These are phyloP conservation scores for Eutrema salsugineum DNA, from an alignment of 441 rosid genomes.

Conservation along the genomic window DNA sequence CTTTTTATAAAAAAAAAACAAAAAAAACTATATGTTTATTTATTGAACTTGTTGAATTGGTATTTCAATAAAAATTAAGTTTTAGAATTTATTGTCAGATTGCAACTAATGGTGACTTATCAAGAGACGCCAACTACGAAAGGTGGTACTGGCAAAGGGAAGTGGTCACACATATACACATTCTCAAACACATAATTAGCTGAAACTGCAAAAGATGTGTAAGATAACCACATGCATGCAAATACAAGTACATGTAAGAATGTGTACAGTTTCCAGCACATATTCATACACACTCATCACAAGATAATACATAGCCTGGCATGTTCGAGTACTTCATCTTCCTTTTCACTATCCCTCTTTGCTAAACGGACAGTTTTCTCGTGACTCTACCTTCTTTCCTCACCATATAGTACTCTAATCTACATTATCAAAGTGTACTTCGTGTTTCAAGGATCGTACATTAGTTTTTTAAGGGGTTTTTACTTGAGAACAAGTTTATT, in stretches of 20 bases:
- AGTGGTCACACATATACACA: constrained; percentile 25
- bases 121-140: constrained; percentile 22
- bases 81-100: constrained; percentile 12
- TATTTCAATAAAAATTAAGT: background rate
- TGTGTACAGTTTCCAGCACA: constrained; percentile 25
- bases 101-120: constrained; percentile 17
- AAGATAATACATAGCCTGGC: background rate
- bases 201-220: constrained; percentile 21
- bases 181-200: background rate
- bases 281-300: constrained; percentile 13
- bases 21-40: background rate
- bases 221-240: constrained; percentile 33
- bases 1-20: too few relatives aligned
- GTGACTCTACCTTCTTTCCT: constrained; percentile 26
- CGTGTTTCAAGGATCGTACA: constrained; percentile 10
- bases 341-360: background rate
- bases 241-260: constrained; percentile 26
- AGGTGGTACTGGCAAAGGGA: constrained; percentile 10
- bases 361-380: constrained; percentile 20
- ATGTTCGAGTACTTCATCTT: constrained; percentile 19
- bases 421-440: background rate
- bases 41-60: background rate
- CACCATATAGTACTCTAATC: background rate
- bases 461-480: background rate
- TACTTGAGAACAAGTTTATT: background rate